Evolutionary conservation across 768 basidiomycete species (phyloP).

Genomic region (Termitomyces sp.): DNA sequence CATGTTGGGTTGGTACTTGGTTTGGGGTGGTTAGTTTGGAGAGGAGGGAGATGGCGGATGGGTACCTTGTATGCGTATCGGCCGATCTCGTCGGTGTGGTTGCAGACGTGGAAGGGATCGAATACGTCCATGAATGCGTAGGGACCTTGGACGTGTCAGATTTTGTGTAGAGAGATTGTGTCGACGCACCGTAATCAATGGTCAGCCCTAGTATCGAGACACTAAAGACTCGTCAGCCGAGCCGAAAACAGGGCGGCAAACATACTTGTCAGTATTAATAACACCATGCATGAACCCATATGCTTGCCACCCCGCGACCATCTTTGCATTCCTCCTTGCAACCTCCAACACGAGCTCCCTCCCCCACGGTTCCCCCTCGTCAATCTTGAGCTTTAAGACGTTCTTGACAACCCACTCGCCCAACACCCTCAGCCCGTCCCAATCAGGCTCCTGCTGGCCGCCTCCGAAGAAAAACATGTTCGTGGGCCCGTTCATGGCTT

Average conservation of each 20-base stretch:
- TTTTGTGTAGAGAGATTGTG: neutral
- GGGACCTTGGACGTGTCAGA: slow-evolving; percentile 48
- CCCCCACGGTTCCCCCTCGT: slow-evolving; percentile 60
- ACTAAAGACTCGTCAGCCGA: slow-evolving; percentile 27
- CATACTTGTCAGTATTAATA: slow-evolving; percentile 92
- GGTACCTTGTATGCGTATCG: slow-evolving; percentile 66
- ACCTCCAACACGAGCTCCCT: slow-evolving; percentile 69
- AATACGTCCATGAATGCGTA: slow-evolving; percentile 96
- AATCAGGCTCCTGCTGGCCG: slow-evolving; percentile 70
- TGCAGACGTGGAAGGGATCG: slow-evolving; percentile 82
- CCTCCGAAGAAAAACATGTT: slow-evolving; percentile 66
- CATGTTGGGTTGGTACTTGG: slow-evolving; percentile 70
- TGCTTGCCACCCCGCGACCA: slow-evolving; percentile 95
- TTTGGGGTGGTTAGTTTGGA: neutral
- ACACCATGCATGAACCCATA: slow-evolving; percentile 96
- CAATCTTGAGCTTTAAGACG: slow-evolving; percentile 52
- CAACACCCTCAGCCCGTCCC: slow-evolving; percentile 67
- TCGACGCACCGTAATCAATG: slow-evolving; percentile 60
- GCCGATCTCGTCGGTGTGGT: slow-evolving; percentile 76
- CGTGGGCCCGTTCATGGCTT: slow-evolving; percentile 73
- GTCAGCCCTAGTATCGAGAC: slow-evolving; percentile 72
- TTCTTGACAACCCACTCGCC: slow-evolving; percentile 67
- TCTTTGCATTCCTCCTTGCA: slow-evolving; percentile 79
- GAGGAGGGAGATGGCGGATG: neutral
- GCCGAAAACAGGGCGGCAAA: neutral